Conservation (phyloP, 768 basidiomycete genomes). For the Rhizopogon rudus region DNA sequence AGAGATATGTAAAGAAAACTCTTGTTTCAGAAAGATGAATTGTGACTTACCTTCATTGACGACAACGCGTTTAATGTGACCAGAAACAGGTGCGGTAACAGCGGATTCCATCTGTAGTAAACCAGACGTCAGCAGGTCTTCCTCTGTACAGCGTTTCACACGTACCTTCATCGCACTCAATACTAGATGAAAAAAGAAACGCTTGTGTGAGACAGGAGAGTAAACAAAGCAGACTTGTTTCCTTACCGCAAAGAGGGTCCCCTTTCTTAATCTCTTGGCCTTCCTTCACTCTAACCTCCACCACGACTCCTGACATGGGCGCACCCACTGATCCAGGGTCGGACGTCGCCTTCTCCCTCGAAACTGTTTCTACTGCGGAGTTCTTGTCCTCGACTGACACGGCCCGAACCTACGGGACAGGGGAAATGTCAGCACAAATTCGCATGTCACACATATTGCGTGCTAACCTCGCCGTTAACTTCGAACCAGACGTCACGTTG, state of each 20-base stretch:
- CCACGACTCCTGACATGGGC: slow-evolving; percentile 97
- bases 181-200: slow-evolving; percentile 39
- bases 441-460: slow-evolving; percentile 4
- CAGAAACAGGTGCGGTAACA: slow-evolving; percentile 94
- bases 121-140: slow-evolving; percentile 12
- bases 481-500: slow-evolving; percentile 98
- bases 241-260: slow-evolving; percentile 85
- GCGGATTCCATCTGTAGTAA: slow-evolving; percentile 88
- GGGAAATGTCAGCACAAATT: slow-evolving; percentile 13
- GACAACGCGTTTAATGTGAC: slow-evolving; percentile 90
- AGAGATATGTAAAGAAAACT: slow-evolving; percentile 3
- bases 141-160: not conserved
- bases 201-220: slow-evolving; percentile 14
- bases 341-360: slow-evolving; percentile 88
- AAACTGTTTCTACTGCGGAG: slow-evolving; percentile 92
- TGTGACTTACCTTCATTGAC: slow-evolving; percentile 70
- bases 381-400: slow-evolving; percentile 95
- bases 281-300: slow-evolving; percentile 97
- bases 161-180: slow-evolving; percentile 92
- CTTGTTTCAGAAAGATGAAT: not conserved
- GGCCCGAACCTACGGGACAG: slow-evolving; percentile 69
- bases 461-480: slow-evolving; percentile 85
- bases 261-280: slow-evolving; percentile 98
- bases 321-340: slow-evolving; percentile 98
- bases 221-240: slow-evolving; percentile 11